phyloP scores from a whole-genome alignment of 2,329 filamentous ascomycete genomes.

The Colletotrichum filicis region DNA sequence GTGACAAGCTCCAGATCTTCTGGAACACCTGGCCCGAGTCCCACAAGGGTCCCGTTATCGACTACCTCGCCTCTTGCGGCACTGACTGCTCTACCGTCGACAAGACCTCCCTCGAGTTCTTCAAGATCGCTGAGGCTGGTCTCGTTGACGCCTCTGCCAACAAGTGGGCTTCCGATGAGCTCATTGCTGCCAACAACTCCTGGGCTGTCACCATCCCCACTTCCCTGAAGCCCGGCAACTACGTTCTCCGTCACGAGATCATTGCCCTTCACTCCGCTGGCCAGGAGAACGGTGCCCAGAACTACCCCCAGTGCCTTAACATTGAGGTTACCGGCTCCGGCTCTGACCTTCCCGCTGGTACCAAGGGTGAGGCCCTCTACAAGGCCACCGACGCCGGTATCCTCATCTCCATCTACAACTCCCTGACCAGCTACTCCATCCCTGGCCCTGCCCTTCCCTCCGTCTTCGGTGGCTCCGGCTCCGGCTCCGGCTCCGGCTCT shows the following conservation, averaged over 20 bases:
- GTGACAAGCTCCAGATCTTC: conserved; percentile 65
- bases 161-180: conserved; percentile 65
- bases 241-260: conserved; percentile 67
- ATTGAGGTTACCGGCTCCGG: conserved; percentile 56
- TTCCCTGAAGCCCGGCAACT: conserved; percentile 60
- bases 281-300: conserved; percentile 53
- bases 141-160: conserved; percentile 51
- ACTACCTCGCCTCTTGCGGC: conserved; percentile 68
- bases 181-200: conserved; percentile 57
- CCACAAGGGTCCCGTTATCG: conserved; percentile 70
- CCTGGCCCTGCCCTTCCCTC: conserved; percentile 41
- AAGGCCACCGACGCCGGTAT: conserved; percentile 47
- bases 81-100: conserved; percentile 64
- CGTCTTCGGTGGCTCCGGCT: conserved; percentile 10
- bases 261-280: conserved; percentile 63
- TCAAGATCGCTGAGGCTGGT: conserved; percentile 69
- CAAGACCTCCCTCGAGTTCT: conserved; percentile 63
- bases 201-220: conserved; percentile 60
- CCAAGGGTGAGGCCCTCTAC: conserved; percentile 50
- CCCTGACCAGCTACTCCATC: conserved; percentile 44
- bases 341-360: conserved; percentile 40
- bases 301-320: conserved; percentile 65
- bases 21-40: conserved; percentile 75
- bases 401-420: conserved; percentile 47
- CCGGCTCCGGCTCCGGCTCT: conserved; percentile 34